These are phyloP conservation scores for Globisporangium megalacanthum DNA, from an alignment of 352 stramenopile species.

Conservation along the genomic window DNA sequence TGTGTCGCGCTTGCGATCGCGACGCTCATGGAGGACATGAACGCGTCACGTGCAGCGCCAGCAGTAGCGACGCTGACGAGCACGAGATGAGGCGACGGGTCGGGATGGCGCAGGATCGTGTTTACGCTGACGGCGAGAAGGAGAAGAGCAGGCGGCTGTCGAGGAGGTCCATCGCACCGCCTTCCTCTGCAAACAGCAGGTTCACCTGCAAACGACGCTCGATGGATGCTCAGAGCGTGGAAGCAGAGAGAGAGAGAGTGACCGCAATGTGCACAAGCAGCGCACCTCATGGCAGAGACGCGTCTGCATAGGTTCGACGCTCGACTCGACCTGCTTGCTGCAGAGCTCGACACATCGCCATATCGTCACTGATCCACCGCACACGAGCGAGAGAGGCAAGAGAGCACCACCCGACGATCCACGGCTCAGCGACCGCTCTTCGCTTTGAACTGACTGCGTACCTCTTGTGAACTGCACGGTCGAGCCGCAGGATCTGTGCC, in stretches of 20 bases:
- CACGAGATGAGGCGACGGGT: background rate
- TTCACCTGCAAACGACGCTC: constrained; percentile 9
- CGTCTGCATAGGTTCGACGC: constrained; percentile 4
- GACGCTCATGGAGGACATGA: constrained; percentile 61
- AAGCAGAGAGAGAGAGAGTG: too few species aligned
- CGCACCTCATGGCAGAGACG: constrained; percentile 8
- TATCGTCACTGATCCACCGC: background rate
- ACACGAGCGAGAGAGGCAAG: background rate
- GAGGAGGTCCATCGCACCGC: constrained; percentile 3
- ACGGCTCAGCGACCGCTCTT: too few species aligned
- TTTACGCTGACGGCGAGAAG: background rate
- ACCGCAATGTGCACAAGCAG: background rate
- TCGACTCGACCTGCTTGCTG: constrained; percentile 6
- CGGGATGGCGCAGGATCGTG: background rate
- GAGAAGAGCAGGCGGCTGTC: background rate
- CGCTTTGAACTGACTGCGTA: background rate
- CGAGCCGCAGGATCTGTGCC: background rate
- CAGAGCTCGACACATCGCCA: background rate
- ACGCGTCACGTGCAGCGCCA: constrained; percentile 11
- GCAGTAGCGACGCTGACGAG: background rate
- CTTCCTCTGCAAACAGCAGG: constrained; percentile 34
- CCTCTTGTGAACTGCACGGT: constrained; percentile 1
- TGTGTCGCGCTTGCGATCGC: constrained; percentile 58
- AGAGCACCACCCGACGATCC: background rate
- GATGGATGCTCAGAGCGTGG: too few species aligned